Conservation (phyloP, 2,329 filamentous ascomycete species). For the Arthrobotrys sinensis region DNA sequence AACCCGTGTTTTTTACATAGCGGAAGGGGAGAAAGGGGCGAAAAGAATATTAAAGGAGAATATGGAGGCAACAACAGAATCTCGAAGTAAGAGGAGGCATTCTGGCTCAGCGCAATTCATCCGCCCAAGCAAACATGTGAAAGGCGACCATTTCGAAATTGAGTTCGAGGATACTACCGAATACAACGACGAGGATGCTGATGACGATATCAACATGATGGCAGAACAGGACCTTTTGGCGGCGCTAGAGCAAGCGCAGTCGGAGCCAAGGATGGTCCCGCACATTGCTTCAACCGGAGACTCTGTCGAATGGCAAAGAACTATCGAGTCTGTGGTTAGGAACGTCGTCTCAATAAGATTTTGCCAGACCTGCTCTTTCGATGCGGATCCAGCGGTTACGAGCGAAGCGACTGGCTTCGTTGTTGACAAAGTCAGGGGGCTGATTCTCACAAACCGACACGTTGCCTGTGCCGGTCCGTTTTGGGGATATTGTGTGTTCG, state of each 20-base stretch:
- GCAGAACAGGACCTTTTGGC: conserved; percentile 60
- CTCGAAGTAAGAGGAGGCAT: conserved; percentile 63
- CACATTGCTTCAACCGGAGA: conserved; percentile 72
- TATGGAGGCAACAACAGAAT: conserved; percentile 62
- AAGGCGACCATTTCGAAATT: conserved; percentile 61
- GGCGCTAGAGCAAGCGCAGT: conserved; percentile 58
- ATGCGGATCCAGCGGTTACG: conserved; percentile 93
- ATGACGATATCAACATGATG: conserved; percentile 57
- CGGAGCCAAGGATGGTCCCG: conserved; percentile 62
- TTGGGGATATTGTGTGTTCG: conserved; percentile 98
- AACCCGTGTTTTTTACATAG: conserved; percentile 7
- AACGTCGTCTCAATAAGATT: conserved; percentile 99
- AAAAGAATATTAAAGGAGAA: conserved; percentile 31
- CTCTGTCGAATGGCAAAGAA: conserved; percentile 92
- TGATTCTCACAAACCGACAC: conserved; percentile 90
- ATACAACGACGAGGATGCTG: conserved; percentile 61
- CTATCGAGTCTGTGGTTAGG: conserved; percentile 92
- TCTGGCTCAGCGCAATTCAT: conserved; percentile 62
- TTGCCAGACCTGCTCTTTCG: conserved; percentile 97
- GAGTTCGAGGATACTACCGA: conserved; percentile 55
- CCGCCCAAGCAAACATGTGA: conserved; percentile 63
- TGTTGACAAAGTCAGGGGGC: conserved; percentile 92
- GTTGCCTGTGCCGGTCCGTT: conserved; percentile 96
- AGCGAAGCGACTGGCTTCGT: conserved; percentile 98
- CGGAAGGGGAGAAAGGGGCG: conserved; percentile 9